Conservation (phyloP, 176 grass and related monocot genomes). For the Pontederia crassipes region DNA sequence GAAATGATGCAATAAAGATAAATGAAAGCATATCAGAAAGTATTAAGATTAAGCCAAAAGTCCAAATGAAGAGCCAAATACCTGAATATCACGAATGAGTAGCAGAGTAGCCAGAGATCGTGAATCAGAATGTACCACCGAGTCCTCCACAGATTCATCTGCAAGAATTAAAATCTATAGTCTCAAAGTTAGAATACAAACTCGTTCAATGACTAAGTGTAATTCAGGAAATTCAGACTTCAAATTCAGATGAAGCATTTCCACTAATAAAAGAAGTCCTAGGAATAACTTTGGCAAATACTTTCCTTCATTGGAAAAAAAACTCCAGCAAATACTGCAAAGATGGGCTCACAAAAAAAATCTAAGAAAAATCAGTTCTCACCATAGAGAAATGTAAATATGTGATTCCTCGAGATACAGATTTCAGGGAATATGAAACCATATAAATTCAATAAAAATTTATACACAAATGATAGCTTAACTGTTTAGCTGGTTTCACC, state of each 20-base stretch:
- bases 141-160: conserved; percentile 96
- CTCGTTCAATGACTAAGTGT: background rate
- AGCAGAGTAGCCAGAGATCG: conserved; percentile 94
- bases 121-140: conserved; percentile 95
- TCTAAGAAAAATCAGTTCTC: too few species aligned
- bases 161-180: conserved; percentile 97
- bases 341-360: too few species aligned
- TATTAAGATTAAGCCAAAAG: background rate
- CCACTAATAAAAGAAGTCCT: background rate
- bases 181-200: conserved; percentile 50
- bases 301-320: too few species aligned
- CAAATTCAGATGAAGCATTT: background rate
- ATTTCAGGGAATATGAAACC: too few species aligned
- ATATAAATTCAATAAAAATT: too few species aligned
- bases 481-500: too few species aligned
- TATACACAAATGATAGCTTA: too few species aligned
- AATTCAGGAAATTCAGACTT: background rate
- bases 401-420: too few species aligned
- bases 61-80: conserved; percentile 10
- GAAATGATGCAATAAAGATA: background rate
- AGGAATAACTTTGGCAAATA: background rate
- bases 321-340: too few species aligned
- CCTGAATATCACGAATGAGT: conserved; percentile 93
- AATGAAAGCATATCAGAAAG: background rate
- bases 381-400: too few species aligned